Base-by-base conservation (phyloP, 192 early-diverging fungal genomes). In the Umbelopsis sp. region DNA sequence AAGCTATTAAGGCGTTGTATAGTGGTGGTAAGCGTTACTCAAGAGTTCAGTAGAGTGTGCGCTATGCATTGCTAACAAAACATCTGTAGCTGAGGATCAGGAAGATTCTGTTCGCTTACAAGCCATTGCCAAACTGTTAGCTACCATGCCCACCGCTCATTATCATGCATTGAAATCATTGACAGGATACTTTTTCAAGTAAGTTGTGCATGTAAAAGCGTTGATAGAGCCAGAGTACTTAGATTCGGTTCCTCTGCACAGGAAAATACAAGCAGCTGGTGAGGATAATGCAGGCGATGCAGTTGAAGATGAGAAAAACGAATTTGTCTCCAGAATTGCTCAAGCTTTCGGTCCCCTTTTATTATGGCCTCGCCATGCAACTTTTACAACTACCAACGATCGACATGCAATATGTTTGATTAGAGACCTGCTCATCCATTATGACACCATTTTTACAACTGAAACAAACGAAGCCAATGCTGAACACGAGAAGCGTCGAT, bases 1-100 rank as follows among this genome's bases (percentile, higher is more conserved):
- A 89, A 20, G 81, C 89, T 8, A 81, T 89, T 41, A 85, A 88
- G 45, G 80, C 89, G 11, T 77, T 92, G 65, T 93, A 92, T 70
- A 77, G 76, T n/a, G 81, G 74, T 36, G 76, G 84, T 82, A 85
- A 80, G 72, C 71, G 5, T 3, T 62, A 31, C 26, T 14, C 2
- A 62, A 36, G 8, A 7, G 14, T 2, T 45, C 56, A 36, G 16
- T 53, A 1, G 16, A 47, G 12, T 45, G 69, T 68, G 53, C 43
- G 26, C 16, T 65, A 7, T 20, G 65, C 12, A 29, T 34, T 11
- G 43, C 38, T 34, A 45, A n/a, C 36, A 38, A 56, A 50, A 5
- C 11, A 38, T 22, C 45, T 31, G 45, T 72, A 53, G 31, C 45
- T 43, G 68, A 74, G n/a, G 68, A 77, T 5, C 71, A 78, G n/a